Evolutionary conservation across 2,329 filamentous ascomycete species (phyloP).

Genomic region (Amesomyces nigricolor): DNA sequence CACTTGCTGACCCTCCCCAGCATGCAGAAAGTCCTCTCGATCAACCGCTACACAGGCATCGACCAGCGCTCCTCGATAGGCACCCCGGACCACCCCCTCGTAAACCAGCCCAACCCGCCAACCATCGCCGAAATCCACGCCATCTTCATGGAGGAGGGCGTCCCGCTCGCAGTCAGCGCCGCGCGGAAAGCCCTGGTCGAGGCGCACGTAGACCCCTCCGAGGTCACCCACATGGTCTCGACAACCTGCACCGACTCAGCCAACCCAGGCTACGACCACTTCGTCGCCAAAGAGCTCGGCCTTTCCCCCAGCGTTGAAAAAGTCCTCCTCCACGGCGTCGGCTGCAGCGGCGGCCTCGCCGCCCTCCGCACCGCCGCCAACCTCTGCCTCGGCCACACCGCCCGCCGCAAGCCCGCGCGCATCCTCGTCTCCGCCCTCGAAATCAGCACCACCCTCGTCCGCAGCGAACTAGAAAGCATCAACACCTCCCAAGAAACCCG

Average conservation of each 20-base stretch:
- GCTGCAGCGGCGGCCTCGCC: conserved; percentile 60
- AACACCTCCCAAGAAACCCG: conserved; percentile 53
- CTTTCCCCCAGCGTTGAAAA: conserved; percentile 56
- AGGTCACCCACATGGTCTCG: conserved; percentile 62
- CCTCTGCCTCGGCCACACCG: conserved; percentile 57
- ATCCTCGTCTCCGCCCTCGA: conserved; percentile 62
- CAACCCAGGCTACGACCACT: conserved; percentile 64
- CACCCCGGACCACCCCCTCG: conserved; percentile 53
- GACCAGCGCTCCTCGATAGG: conserved; percentile 58
- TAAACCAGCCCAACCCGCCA: conserved; percentile 50
- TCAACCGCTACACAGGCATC: conserved; percentile 61
- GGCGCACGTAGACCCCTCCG: conserved; percentile 42
- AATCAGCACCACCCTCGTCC: conserved; percentile 54
- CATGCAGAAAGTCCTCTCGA: conserved; percentile 57
- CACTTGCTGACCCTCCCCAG: conserved; percentile 32
- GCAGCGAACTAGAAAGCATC: conserved; percentile 61
- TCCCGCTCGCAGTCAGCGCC: conserved; percentile 52
- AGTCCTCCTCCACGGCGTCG: conserved; percentile 60
- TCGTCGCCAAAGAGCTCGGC: conserved; percentile 53
- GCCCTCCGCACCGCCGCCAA: conserved; percentile 59
- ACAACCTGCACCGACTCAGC: conserved; percentile 65
- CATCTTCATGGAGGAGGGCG: conserved; percentile 51
- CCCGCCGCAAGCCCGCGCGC: conserved; percentile 53
- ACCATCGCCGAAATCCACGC: conserved; percentile 51
- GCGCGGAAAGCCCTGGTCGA: conserved; percentile 51